Evolutionary conservation across 2,329 filamentous ascomycete species (phyloP), one percentile per base, ranked within the genome.

Genomic region (Sporothrix protearum): DNA sequence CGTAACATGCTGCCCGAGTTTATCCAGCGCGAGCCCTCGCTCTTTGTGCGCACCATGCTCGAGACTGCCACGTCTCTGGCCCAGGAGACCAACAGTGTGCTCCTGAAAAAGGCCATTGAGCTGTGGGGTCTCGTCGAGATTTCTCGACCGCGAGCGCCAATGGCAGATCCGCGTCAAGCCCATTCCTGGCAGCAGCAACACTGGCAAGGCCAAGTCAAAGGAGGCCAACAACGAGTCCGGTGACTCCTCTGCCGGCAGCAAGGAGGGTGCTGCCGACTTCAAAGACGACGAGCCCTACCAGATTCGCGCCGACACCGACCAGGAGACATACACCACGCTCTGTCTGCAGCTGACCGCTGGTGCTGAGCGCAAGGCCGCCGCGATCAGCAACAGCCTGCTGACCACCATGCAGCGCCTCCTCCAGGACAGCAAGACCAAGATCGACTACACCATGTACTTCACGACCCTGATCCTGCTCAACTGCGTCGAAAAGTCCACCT

Each of bases 401-500:
- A 86, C 84, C 71, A 85, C 85, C 53, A 87, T 91, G 78, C 88
- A 90, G 78, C 84, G 87, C 19, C 83, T 85, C 49, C 81, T 91
- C 42, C 85, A 89, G 72, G 87, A 89, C 76, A 87, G 86, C 78
- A 88, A 88, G 76, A 84, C 83, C 71, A 87, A 85, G 75, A 83
- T 88, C 69, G 85, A 85, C 42, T 89, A 89, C 76, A 85, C 85
- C 74, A 86, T 89, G 79, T 90, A 88, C 76, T 83, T 90, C 28
- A 85, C 88, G 2, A 85, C 87, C 2, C 78, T 91, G 71, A 85
- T 91, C 70, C 85, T 90, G 73, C 83, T 91, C 64, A 89, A 89
- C 76, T 89, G 87, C 74, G 83, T 90, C 16, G 89, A 91, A 77
- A 91, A 90, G 80, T 88, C 87, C 0, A 90, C 88, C 0, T 91